These are phyloP conservation scores for Orbilia javanica DNA, from an alignment of 2,329 filamentous ascomycete species.

Conservation along the genomic window DNA sequence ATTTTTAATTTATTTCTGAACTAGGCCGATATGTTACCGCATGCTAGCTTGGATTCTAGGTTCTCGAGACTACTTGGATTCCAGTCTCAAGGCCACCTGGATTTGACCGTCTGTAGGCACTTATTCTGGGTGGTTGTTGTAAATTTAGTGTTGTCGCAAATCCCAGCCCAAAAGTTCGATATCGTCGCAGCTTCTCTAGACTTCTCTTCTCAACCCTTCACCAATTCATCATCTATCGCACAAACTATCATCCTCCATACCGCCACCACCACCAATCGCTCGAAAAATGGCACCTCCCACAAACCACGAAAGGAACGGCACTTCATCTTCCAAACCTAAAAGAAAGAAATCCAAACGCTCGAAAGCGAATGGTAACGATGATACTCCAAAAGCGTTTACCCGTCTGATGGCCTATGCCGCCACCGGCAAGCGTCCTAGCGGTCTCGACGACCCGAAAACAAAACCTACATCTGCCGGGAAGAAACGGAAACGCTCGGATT, in stretches of 20 bases:
- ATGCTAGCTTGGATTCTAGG: too few species aligned
- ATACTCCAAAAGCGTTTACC: conserved; percentile 88
- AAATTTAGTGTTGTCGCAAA: conserved; percentile 47
- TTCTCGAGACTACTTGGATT: neutral
- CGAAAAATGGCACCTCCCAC: conserved; percentile 37
- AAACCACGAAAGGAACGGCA: conserved; percentile 48
- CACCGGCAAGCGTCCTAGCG: conserved; percentile 72
- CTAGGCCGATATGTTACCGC: too few species aligned
- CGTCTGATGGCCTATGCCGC: conserved; percentile 83
- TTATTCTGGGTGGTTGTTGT: neutral
- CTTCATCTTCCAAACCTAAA: conserved; percentile 11
- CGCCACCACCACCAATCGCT: neutral
- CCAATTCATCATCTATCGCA: neutral
- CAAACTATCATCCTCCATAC: neutral
- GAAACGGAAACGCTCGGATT: conserved; percentile 67
- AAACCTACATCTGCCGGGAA: conserved; percentile 64
- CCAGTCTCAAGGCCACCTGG: too few species aligned
- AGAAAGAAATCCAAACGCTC: conserved; percentile 20
- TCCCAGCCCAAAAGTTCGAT: conserved; percentile 36
- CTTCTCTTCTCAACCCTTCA: neutral
- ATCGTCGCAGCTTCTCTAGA: conserved; percentile 18
- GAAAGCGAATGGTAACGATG: conserved; percentile 70
- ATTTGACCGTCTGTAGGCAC: too few species aligned
- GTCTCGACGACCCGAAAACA: conserved; percentile 76
- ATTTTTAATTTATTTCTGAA: too few species aligned